phyloP scores from a whole-genome alignment of 805 yeast species.

The Cyberlindnera maritima region DNA sequence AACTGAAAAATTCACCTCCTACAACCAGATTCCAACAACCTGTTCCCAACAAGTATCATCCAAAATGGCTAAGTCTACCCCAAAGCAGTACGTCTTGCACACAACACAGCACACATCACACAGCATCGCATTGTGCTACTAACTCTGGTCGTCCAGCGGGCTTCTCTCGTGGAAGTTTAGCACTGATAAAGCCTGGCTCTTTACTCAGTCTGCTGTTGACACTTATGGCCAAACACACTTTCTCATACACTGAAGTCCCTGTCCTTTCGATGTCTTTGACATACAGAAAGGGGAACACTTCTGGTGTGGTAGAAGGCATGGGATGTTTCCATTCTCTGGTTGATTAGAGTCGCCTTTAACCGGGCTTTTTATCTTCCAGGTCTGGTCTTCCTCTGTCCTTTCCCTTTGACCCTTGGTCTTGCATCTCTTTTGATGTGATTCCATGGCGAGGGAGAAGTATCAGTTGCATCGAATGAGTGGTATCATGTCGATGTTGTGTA shows the following conservation, averaged over 20 bases:
- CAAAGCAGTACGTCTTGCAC: slow-evolving; percentile 29
- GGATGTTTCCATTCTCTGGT: slow-evolving; percentile 18
- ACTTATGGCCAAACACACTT: slow-evolving; percentile 2
- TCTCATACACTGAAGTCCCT: slow-evolving; percentile 7
- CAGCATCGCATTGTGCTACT: neutral
- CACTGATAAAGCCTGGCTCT: slow-evolving; percentile 22
- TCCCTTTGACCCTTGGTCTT: slow-evolving; percentile 5
- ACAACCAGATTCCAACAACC: neutral
- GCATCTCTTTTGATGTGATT: neutral
- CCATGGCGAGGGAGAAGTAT: slow-evolving; percentile 19
- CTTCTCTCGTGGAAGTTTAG: neutral
- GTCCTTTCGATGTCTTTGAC: slow-evolving; percentile 3
- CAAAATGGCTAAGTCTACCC: slow-evolving; percentile 30
- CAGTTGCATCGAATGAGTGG: slow-evolving; percentile 30
- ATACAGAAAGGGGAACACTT: slow-evolving; percentile 12
- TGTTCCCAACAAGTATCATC: neutral
- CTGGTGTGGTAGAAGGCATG: slow-evolving; percentile 27
- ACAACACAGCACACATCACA: neutral
- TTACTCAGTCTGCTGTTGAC: slow-evolving; percentile 17
- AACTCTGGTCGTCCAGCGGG: slow-evolving; percentile 4
- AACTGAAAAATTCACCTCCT: slow-evolving; percentile 10
- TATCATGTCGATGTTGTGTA: slow-evolving; percentile 29
- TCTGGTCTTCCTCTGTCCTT: slow-evolving; percentile 30
- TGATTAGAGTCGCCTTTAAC: slow-evolving; percentile 3
- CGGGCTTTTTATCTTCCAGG: slow-evolving; percentile 7